Conservation (phyloP, 345 rosid species). For the Nephelium lappaceum region DNA sequence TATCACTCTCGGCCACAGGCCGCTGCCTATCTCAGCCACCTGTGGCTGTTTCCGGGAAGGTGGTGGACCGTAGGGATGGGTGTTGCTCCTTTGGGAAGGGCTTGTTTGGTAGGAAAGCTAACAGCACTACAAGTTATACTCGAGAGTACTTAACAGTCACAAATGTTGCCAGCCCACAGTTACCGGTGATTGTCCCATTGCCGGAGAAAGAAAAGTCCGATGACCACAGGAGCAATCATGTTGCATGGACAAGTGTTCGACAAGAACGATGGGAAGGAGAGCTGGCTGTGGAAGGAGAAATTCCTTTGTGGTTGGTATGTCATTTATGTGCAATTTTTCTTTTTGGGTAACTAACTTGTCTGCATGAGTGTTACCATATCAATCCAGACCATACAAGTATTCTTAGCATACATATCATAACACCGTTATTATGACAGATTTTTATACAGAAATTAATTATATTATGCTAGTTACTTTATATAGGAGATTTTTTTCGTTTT, state of each 20-base stretch:
- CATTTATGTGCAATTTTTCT: neutral
- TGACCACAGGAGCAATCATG: constrained; percentile 40
- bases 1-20: constrained; percentile 26
- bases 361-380: too few species aligned
- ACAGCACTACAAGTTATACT: neutral
- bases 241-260: constrained; percentile 84
- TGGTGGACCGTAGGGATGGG: constrained; percentile 8
- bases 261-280: constrained; percentile 88
- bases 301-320: constrained; percentile 93
- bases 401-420: too few species aligned
- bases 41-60: constrained; percentile 25
- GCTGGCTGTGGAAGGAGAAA: constrained; percentile 69
- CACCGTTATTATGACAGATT: too few species aligned
- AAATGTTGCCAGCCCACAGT: constrained; percentile 35
- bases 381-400: too few species aligned
- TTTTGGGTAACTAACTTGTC: too few species aligned
- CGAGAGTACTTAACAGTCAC: constrained; percentile 26
- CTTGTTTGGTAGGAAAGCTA: constrained; percentile 21
- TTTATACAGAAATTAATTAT: too few species aligned
- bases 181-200: constrained; percentile 24
- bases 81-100: constrained; percentile 1
- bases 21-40: constrained; percentile 27
- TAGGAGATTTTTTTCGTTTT: too few species aligned
- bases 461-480: too few species aligned
- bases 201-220: constrained; percentile 35